Evolutionary conservation across 495 filamentous ascomycete species (phyloP).

Genomic region (Haplographium delicatum): DNA sequence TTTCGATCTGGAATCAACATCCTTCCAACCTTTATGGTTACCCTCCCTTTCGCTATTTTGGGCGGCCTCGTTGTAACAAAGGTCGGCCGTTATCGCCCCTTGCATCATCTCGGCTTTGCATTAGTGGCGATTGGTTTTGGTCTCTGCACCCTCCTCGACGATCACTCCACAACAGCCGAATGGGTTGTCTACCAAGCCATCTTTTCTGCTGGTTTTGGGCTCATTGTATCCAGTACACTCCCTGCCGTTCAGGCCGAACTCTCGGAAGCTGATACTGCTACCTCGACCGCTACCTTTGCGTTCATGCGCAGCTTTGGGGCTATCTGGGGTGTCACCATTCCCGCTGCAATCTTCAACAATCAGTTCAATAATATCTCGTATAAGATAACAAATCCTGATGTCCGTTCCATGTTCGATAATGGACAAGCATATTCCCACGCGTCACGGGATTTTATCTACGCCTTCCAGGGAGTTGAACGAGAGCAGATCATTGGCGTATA

Average conservation of each 20-base stretch:
- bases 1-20: slow-evolving; percentile 34
- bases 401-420: neutral
- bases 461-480: neutral
- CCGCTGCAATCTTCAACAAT: slow-evolving; percentile 46
- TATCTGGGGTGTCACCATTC: slow-evolving; percentile 48
- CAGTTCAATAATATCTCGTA: slow-evolving; percentile 22
- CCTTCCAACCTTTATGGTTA: slow-evolving; percentile 31
- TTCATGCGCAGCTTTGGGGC: slow-evolving; percentile 44
- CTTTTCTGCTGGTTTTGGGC: slow-evolving; percentile 59
- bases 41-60: slow-evolving; percentile 30
- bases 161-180: slow-evolving; percentile 18
- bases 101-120: slow-evolving; percentile 36
- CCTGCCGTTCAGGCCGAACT: slow-evolving; percentile 9
- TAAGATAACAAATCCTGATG: slow-evolving; percentile 21
- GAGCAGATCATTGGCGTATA: slow-evolving; percentile 26
- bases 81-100: slow-evolving; percentile 39
- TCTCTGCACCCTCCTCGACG: slow-evolving; percentile 34
- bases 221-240: neutral
- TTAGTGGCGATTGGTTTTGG: slow-evolving; percentile 37
- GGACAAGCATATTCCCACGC: slow-evolving; percentile 17
- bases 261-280: slow-evolving; percentile 28
- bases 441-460: neutral
- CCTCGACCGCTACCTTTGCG: slow-evolving; percentile 37
- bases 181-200: slow-evolving; percentile 61
- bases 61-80: slow-evolving; percentile 33